Percentiles rank a stretch among this genome's conserved stretches.
phyloP scores from a whole-genome alignment of 352 stramenopile genomes.

The Bremia lactucae region DNA sequence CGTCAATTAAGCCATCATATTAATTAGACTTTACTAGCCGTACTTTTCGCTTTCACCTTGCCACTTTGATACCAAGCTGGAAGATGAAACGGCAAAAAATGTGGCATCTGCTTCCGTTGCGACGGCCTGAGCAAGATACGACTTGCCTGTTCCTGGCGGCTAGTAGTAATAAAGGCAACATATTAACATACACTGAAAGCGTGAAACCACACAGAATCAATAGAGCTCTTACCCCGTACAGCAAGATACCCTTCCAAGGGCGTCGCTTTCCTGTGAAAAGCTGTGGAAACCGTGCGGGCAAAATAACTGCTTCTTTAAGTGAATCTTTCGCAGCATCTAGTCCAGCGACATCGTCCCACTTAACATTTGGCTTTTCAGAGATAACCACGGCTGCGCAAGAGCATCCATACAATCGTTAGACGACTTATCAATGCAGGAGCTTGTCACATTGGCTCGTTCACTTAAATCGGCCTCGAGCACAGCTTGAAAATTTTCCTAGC shows the following conservation, averaged over 20 bases:
- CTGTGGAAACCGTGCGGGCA: constrained; percentile 93
- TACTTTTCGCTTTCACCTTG: constrained; percentile 93
- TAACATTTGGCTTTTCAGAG: constrained; percentile 90
- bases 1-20: neutral
- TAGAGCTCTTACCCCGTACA: constrained; percentile 88
- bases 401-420: neutral
- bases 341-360: constrained; percentile 96
- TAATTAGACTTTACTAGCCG: neutral
- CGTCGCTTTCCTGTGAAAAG: constrained; percentile 90
- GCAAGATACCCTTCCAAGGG: constrained; percentile 94
- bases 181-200: constrained; percentile 2
- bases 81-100: constrained; percentile 98
- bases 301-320: constrained; percentile 98
- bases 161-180: constrained; percentile 11
- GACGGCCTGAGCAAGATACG: constrained; percentile 94
- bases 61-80: constrained; percentile 97
- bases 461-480: too few species aligned
- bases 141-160: constrained; percentile 90
- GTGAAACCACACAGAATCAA: neutral
- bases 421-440: neutral
- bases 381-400: constrained; percentile 60
- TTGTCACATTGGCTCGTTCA: neutral
- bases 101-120: constrained; percentile 97
- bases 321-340: constrained; percentile 94
- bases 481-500: too few species aligned